Evolutionary conservation across 148 eudicot genomes (phyloP).

Genomic region (Rhododendron molle): DNA sequence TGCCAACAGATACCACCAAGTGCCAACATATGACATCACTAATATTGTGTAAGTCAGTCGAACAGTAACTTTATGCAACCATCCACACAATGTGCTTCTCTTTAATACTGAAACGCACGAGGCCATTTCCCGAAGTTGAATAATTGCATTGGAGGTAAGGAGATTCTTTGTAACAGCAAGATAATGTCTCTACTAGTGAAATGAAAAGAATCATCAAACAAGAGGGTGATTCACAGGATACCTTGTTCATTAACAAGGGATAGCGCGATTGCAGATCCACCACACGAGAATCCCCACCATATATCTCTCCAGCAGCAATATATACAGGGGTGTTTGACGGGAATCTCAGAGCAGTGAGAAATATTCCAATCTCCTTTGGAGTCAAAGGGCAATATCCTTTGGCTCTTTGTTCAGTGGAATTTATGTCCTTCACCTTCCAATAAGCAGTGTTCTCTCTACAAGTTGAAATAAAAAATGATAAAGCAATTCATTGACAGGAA

Average conservation of each 20-base stretch:
- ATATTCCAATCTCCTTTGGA: conserved; percentile 85
- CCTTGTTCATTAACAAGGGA: conserved; percentile 90
- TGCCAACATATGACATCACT: neutral
- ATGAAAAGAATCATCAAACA: neutral
- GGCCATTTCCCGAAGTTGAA: neutral
- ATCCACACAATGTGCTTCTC: neutral
- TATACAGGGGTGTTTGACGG: conserved; percentile 81
- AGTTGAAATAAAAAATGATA: conserved; percentile 11
- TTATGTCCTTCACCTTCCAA: conserved; percentile 95
- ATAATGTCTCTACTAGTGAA: neutral
- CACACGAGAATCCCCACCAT: conserved; percentile 80
- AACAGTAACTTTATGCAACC: neutral
- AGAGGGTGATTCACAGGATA: conserved; percentile 10
- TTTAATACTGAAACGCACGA: neutral
- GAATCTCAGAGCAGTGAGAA: conserved; percentile 67
- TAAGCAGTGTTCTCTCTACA: conserved; percentile 74
- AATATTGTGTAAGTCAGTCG: neutral
- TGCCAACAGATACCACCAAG: neutral
- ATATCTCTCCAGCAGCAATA: conserved; percentile 93
- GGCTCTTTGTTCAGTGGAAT: conserved; percentile 73
- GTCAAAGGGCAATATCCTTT: conserved; percentile 90
- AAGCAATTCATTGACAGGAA: neutral
- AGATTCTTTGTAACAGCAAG: neutral
- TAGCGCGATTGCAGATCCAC: conserved; percentile 61
- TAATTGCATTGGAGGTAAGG: neutral